Evolutionary conservation across 2,329 filamentous ascomycete species (phyloP).

Genomic region (Canariomyces notabilis): DNA sequence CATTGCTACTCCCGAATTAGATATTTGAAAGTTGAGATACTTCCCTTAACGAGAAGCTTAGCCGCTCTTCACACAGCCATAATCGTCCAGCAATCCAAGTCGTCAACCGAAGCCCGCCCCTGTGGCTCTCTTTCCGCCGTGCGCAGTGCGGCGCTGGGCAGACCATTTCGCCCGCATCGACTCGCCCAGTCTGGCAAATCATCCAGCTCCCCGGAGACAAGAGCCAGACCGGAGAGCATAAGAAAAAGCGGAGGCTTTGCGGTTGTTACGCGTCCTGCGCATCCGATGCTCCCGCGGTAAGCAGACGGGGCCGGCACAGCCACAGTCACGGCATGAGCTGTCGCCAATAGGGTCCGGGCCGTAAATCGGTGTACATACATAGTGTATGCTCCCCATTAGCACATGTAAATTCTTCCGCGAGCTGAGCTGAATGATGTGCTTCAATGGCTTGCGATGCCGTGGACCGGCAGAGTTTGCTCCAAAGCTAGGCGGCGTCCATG

Average conservation of each 20-base stretch:
- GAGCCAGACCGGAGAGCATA: neutral
- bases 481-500: neutral
- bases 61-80: no score
- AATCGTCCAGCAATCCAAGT: no score
- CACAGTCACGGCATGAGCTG: neutral
- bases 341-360: neutral
- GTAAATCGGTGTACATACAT: neutral
- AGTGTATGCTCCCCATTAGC: neutral
- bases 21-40: no score
- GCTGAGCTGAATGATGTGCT: neutral
- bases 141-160: no score
- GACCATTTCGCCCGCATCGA: no score
- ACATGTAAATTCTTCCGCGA: neutral
- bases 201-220: neutral
- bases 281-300: neutral
- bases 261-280: conserved; percentile 9
- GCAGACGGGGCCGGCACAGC: conserved; percentile 2
- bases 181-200: no score
- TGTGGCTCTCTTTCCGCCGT: no score
- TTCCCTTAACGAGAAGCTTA: no score
- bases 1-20: no score
- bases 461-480: neutral
- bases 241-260: neutral
- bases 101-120: no score
- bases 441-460: neutral